These are phyloP conservation scores for Cylindrotheca closterium DNA, from an alignment of 108 stramenopile genomes.

Conservation along the genomic window DNA sequence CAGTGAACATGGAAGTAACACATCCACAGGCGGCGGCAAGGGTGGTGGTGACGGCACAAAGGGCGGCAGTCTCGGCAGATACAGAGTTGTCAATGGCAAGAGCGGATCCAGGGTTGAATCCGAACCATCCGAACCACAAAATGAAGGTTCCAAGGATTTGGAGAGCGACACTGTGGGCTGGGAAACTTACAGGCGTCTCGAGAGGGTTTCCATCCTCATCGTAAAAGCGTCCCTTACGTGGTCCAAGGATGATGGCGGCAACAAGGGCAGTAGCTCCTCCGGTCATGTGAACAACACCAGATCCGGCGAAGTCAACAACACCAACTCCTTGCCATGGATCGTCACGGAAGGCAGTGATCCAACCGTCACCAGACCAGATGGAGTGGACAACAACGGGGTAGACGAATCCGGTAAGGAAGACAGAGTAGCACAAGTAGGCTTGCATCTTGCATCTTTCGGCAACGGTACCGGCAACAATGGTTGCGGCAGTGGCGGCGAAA, in stretches of 20 bases:
- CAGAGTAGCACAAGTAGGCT: conserved; percentile 84
- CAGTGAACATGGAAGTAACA: conserved; percentile 75
- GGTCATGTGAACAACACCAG: conserved; percentile 93
- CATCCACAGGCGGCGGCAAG: conserved; percentile 77
- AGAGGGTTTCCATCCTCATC: conserved; percentile 78
- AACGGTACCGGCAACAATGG: conserved; percentile 80
- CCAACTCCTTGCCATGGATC: conserved; percentile 70
- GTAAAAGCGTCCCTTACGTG: conserved; percentile 85
- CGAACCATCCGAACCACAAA: conserved; percentile 93
- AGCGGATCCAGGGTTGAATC: conserved; percentile 90
- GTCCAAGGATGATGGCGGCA: conserved; percentile 82
- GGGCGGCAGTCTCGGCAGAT: conserved; percentile 58
- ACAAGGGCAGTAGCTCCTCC: conserved; percentile 88
- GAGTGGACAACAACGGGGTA: conserved; percentile 88
- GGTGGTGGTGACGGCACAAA: conserved; percentile 90
- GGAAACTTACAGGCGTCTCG: conserved; percentile 56
- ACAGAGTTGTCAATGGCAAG: conserved; percentile 57
- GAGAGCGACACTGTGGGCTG: conserved; percentile 70
- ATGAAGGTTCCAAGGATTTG: conserved; percentile 85
- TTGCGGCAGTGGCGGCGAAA: conserved; percentile 83
- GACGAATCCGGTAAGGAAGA: conserved; percentile 80
- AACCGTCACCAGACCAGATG: conserved; percentile 78
- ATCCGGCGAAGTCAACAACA: conserved; percentile 91
- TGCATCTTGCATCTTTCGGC: conserved; percentile 75
- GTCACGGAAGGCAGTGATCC: conserved; percentile 51